Percentiles rank a stretch among this genome's conserved stretches.
Evolutionary conservation across 2,329 filamentous ascomycete genomes (phyloP).

Genomic region (Colletotrichum simmondsii): DNA sequence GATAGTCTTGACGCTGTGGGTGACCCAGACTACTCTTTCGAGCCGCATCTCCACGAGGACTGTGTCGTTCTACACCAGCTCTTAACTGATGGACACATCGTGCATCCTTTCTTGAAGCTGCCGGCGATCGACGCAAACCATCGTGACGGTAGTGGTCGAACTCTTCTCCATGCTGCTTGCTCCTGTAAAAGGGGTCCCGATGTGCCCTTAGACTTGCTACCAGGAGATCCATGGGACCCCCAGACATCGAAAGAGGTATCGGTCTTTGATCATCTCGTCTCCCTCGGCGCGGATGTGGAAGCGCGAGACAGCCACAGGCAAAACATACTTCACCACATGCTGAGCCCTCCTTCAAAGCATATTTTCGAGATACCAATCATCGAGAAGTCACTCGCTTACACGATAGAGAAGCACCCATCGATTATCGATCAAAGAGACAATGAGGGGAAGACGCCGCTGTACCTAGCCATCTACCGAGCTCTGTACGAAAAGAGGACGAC

Average conservation of each 20-base stretch:
- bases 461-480: constrained; percentile 16
- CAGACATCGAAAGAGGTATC: neutral
- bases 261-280: constrained; percentile 37
- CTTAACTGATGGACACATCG: constrained; percentile 13
- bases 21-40: neutral
- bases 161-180: constrained; percentile 41
- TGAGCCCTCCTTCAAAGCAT: neutral
- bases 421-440: constrained; percentile 36
- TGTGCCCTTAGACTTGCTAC: neutral
- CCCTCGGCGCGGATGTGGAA: constrained; percentile 38
- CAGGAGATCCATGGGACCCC: neutral
- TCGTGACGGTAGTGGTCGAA: constrained; percentile 40
- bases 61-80: constrained; percentile 38
- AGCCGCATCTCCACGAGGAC: constrained; percentile 23
- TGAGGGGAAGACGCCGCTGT: constrained; percentile 40
- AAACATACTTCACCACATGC: constrained; percentile 40
- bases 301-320: constrained; percentile 37
- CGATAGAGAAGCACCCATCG: constrained; percentile 15
- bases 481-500: neutral
- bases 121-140: constrained; percentile 38
- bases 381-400: constrained; percentile 6
- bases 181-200: constrained; percentile 16
- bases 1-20: neutral
- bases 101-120: constrained; percentile 36
- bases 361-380: neutral